Base-by-base conservation (phyloP, 306 rosid species). In the Neltuma alba region DNA sequence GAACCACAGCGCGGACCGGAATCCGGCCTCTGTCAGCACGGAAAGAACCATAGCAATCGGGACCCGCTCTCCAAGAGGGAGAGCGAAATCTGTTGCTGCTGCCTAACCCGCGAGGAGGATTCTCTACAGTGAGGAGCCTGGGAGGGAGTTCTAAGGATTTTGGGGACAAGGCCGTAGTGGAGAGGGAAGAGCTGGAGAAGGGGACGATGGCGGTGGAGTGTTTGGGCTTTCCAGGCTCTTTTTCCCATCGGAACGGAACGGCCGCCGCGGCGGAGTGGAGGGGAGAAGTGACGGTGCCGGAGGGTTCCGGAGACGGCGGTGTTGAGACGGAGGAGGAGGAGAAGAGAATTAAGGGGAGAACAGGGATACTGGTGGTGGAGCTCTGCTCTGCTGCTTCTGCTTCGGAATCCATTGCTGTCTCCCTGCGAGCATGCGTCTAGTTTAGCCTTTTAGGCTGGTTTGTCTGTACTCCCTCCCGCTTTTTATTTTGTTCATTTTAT, bases 211-310 rank as follows among this genome's bases (percentile, higher is more conserved):
- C 81, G 7, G 81, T 81, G 80, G 89, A 85, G 20, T 81, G 80
- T 41, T 82, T 88, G 38, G 98, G 98, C 81, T 89, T 94, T 15
- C 98, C 98, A 0, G 98, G 98, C 70, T 86, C 85, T 47, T 89
- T 85, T 79, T 94, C 98, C 98, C 98, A 94, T 5, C 87, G 76
- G 63, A 94, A 94, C 13, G 98, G 98, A 7, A 94, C 91, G 0
- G 98, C 75, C 36, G 87, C 97, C 3, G 88, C 67, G 16, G 89
- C 72, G 23, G 81, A 41, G 23, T 86, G 84, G 33, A 85, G 83
- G 3, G 98, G 96, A 9, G 98, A 94, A 10, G 97, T 92, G 3
- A 82, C 58, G 79, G 48, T 84, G 14, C 97, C 96, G 0, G 97
- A 82, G 6, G 80, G 85, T 77, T 90, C 91, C 12, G 88, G 89